Conservation (phyloP, 139 green algal genomes). For the Ettlia oleoabundans region DNA sequence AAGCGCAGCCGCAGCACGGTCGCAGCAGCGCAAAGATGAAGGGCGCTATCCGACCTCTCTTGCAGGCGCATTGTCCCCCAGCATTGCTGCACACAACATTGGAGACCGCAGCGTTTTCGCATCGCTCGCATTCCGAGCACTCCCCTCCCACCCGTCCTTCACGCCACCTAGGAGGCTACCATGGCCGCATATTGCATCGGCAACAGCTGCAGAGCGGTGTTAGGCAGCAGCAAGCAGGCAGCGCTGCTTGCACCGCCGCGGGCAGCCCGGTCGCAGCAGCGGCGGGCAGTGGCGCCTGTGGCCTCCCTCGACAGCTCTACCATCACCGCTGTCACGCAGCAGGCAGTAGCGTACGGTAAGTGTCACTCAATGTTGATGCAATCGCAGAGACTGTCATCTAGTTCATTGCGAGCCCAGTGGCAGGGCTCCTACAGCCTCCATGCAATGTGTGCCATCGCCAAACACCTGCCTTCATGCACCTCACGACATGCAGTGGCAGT, state of each 20-base stretch:
- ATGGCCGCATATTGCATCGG: not conserved
- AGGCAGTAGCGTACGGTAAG: conserved; percentile 58
- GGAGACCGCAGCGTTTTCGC: too few relatives aligned
- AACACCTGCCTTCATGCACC: not conserved
- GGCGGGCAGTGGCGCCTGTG: not conserved
- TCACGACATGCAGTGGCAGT: conserved; percentile 38
- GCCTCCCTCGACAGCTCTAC: conserved; percentile 33
- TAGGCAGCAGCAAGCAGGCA: not conserved
- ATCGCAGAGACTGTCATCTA: too few relatives aligned
- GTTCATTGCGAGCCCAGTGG: not conserved
- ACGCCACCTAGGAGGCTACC: not conserved
- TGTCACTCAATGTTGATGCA: not conserved
- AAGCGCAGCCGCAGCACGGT: too few relatives aligned
- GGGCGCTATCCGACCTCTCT: not conserved
- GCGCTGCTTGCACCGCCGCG: not conserved
- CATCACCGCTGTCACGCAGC: conserved; percentile 57
- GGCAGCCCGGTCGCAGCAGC: not conserved
- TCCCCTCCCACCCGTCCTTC: not conserved
- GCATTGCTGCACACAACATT: too few relatives aligned
- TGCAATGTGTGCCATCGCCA: not conserved
- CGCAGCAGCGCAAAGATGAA: too few relatives aligned
- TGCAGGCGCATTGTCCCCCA: not conserved
- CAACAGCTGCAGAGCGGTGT: not conserved
- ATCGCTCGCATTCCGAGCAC: too few relatives aligned
- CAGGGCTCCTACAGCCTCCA: not conserved